Conservation (phyloP, 208 protist genomes). For the Crithidia acanthocephali region DNA sequence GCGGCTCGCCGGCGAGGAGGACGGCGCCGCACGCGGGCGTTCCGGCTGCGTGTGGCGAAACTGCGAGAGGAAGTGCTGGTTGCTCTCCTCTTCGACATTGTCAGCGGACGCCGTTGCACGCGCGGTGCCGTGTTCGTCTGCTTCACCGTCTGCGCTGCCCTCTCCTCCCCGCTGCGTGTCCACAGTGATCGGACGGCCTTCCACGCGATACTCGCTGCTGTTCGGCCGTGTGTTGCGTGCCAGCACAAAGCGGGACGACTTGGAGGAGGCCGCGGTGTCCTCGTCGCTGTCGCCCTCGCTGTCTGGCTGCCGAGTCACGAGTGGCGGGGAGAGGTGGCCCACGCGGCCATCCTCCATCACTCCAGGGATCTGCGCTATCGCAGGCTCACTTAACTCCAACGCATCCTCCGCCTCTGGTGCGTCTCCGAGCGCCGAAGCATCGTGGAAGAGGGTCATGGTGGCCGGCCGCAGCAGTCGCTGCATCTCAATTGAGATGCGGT, state of each 20-base stretch:
- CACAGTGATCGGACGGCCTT: not conserved
- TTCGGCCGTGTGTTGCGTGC: not conserved
- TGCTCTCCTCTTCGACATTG: not conserved
- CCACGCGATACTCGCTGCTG: not conserved
- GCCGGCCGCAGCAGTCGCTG: conserved; percentile 5
- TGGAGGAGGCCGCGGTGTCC: not conserved
- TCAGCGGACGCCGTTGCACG: not conserved
- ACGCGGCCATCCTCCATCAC: not conserved
- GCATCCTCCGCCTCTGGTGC: not conserved
- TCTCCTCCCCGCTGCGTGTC: not conserved
- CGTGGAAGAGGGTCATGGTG: too few relatives aligned
- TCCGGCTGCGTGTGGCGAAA: not conserved
- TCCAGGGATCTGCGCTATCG: not conserved
- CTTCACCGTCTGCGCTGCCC: not conserved
- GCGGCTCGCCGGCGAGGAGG: not conserved
- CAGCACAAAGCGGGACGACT: conserved; percentile 14
- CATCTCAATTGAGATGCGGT: not conserved
- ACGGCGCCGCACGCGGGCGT: not conserved
- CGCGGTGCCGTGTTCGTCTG: not conserved
- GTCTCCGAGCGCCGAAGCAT: too few relatives aligned
- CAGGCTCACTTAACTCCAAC: not conserved
- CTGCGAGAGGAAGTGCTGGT: not conserved
- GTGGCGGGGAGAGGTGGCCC: not conserved
- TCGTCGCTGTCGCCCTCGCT: not conserved
- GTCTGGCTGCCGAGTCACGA: not conserved